Evolutionary conservation across 225 moss, liverwort and hornwort species (phyloP).

Genomic region (Neckera pumila): DNA sequence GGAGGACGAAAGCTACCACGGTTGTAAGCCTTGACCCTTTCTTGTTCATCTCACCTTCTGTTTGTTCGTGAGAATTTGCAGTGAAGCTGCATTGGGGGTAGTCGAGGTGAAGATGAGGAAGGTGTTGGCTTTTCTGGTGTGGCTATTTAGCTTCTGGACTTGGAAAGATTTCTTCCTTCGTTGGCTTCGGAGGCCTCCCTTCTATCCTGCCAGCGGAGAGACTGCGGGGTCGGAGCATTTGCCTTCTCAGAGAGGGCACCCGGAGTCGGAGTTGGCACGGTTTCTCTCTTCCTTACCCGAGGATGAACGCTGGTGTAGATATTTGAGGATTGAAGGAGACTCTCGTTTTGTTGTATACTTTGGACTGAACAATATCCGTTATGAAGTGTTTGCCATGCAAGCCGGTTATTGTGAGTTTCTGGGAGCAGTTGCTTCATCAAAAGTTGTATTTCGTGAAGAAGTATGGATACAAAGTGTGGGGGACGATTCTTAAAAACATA

Average conservation of each 20-base stretch:
- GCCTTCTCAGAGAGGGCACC: neutral
- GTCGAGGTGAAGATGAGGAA: neutral
- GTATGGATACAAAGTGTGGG: rapidly evolving
- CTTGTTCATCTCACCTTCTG: neutral
- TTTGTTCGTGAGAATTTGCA: neutral
- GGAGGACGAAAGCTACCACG: neutral
- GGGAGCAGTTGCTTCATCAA: neutral
- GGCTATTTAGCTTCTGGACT: neutral
- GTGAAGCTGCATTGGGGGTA: neutral
- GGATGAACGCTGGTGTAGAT: too few species aligned
- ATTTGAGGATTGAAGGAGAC: too few species aligned
- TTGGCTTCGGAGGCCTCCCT: neutral
- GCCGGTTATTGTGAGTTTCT: neutral
- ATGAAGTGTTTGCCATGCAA: too few species aligned
- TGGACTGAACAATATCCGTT: too few species aligned
- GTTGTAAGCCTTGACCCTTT: neutral
- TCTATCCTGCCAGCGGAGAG: neutral
- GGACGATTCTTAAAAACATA: neutral
- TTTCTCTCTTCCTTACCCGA: too few species aligned
- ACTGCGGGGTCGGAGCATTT: neutral
- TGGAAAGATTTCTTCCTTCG: neutral
- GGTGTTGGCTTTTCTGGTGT: neutral
- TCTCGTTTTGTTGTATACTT: too few species aligned
- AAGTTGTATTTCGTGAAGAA: neutral
- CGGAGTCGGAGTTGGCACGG: neutral